Percentiles rank a stretch among this genome's conserved stretches.
Evolutionary conservation across 2,329 filamentous ascomycete genomes (phyloP).

Genomic region (Raffaelea ambrosiae): DNA sequence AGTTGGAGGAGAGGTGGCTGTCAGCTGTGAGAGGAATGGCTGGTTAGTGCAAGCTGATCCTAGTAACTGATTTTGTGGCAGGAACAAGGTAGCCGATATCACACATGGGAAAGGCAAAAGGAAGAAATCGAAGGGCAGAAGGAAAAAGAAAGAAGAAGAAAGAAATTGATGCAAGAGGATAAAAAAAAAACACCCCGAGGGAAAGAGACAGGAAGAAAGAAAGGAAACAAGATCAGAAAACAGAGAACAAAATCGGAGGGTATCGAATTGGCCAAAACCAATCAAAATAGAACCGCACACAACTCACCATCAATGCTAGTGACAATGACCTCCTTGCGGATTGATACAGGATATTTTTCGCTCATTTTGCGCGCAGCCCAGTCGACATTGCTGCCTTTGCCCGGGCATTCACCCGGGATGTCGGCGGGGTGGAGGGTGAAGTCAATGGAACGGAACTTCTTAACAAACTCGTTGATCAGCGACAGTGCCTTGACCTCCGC

Average conservation of each 20-base stretch:
- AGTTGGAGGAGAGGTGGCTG: conserved; percentile 60
- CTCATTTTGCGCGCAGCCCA: conserved; percentile 62
- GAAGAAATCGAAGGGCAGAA: no score
- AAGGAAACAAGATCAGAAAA: no score
- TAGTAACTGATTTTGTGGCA: conserved; percentile 4
- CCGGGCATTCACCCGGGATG: conserved; percentile 59
- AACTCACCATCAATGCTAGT: conserved; percentile 65
- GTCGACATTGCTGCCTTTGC: conserved; percentile 66
- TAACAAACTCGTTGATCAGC: conserved; percentile 54
- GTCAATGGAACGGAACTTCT: conserved; percentile 58
- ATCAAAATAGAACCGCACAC: not conserved
- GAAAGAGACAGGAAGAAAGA: no score
- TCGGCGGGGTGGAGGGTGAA: conserved; percentile 59
- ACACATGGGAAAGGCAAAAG: no score
- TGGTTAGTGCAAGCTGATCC: conserved; percentile 12
- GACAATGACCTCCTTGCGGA: conserved; percentile 54
- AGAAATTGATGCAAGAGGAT: no score
- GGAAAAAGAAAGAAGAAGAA: conserved; percentile 1
- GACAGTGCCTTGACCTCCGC: conserved; percentile 52
- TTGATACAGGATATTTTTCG: conserved; percentile 44
- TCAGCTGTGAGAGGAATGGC: conserved; percentile 41
- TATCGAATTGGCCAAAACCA: not conserved
- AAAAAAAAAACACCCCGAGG: no score
- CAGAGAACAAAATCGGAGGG: no score
- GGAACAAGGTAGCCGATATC: no score